These are phyloP conservation scores for Ceratobasidium sp. DNA, from an alignment of 1,284 basidiomycete species.

Conservation along the genomic window DNA sequence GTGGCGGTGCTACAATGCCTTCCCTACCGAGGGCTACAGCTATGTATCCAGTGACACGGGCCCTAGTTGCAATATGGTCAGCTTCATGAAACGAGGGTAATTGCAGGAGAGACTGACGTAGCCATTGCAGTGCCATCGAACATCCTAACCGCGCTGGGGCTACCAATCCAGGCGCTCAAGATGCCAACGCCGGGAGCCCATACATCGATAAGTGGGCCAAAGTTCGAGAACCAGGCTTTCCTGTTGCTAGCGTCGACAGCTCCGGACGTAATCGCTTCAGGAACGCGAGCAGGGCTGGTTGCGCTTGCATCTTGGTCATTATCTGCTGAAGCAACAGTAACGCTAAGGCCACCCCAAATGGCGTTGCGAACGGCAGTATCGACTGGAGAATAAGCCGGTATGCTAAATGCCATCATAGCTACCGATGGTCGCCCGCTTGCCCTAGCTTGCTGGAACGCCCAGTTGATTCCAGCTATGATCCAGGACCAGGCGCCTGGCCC, in stretches of 20 bases:
- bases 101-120: conserved; percentile 5
- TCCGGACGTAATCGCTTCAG: conserved; percentile 10
- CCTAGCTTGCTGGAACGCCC: conserved; percentile 72
- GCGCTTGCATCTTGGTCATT: conserved; percentile 67
- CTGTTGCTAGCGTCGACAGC: conserved; percentile 9
- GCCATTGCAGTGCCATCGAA: conserved; percentile 83
- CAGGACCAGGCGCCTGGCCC: neutral
- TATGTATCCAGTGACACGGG: conserved; percentile 39
- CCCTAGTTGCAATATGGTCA: neutral
- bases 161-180: conserved; percentile 79
- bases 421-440: conserved; percentile 2
- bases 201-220: conserved; percentile 60
- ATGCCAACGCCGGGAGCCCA: conserved; percentile 75
- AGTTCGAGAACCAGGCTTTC: conserved; percentile 84
- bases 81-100: neutral
- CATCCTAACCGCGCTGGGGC: conserved; percentile 71
- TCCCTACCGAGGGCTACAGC: conserved; percentile 9
- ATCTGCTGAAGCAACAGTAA: conserved; percentile 92
- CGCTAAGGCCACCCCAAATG: conserved; percentile 86
- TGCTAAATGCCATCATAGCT: conserved; percentile 38
- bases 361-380: conserved; percentile 27
- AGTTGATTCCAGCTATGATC: conserved; percentile 58
- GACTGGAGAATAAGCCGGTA: conserved; percentile 12
- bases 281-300: conserved; percentile 11
- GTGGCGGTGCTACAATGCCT: neutral